Evolutionary conservation across 805 yeast species (phyloP).

Genomic region (Torulaspora franciscae): DNA sequence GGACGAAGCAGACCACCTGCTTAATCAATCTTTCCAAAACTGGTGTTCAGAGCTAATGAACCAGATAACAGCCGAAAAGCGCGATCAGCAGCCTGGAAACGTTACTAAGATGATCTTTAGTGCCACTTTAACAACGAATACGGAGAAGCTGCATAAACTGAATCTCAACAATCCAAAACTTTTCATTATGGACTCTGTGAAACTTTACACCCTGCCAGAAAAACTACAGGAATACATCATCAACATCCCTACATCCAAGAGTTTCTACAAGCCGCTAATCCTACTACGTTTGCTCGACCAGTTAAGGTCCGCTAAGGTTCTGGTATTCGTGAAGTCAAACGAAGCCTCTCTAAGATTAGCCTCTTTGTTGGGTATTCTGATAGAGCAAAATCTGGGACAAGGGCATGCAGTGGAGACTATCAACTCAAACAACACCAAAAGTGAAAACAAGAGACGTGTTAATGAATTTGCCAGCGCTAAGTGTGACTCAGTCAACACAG

Average conservation of each 20-base stretch:
- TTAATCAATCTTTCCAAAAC: slow-evolving; percentile 88
- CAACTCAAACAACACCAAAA: slow-evolving; percentile 52
- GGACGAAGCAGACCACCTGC: slow-evolving; percentile 77
- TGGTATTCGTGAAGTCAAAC: slow-evolving; percentile 43
- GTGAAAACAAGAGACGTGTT: slow-evolving; percentile 52
- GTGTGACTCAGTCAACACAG: slow-evolving; percentile 31
- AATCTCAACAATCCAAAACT: slow-evolving; percentile 68
- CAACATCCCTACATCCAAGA: slow-evolving; percentile 38
- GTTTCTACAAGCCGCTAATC: slow-evolving; percentile 65
- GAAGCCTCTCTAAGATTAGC: slow-evolving; percentile 82
- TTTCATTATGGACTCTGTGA: slow-evolving; percentile 60
- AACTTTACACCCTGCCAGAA: slow-evolving; percentile 56
- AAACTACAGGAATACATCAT: slow-evolving; percentile 44
- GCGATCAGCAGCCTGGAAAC: slow-evolving; percentile 30
- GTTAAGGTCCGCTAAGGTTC: slow-evolving; percentile 13
- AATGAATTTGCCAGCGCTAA: slow-evolving; percentile 53
- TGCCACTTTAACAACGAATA: slow-evolving; percentile 91
- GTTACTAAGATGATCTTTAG: slow-evolving; percentile 73
- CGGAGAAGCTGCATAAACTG: slow-evolving; percentile 74
- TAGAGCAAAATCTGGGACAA: slow-evolving; percentile 6
- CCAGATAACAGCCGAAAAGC: slow-evolving; percentile 36
- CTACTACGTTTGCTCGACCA: slow-evolving; percentile 49
- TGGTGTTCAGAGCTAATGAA: slow-evolving; percentile 65
- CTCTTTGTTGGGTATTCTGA: slow-evolving; percentile 39
- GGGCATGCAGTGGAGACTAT: slow-evolving; percentile 41